Evolutionary conservation across 139 green algal species (phyloP), one percentile per base, ranked within the genome.

Genomic region (Dunaliella sp.): DNA sequence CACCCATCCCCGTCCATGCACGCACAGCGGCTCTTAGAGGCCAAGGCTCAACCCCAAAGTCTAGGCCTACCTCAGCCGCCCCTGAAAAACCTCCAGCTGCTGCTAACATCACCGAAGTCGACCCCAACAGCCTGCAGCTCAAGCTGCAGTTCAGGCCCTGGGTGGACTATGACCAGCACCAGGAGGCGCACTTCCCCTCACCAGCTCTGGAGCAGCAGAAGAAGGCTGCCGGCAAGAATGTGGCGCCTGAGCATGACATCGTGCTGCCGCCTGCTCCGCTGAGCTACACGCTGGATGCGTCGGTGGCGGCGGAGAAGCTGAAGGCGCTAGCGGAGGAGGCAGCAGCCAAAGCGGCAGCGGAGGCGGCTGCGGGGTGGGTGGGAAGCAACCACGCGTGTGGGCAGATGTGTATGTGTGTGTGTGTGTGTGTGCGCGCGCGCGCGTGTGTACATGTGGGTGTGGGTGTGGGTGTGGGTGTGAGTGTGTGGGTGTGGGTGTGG

Each of bases 111-210:
- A 32, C 73, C 7, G 78, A 83, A 0, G 58, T 85, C 2, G 57
- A 85, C 33, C 81, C 81, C 21, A 21, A 28, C 57, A 36, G 12
- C 30, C 32, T 85, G 58, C 33, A 28, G 32, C 57, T 85, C 57
- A 31, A 80, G 30, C 81, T 85, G 48, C 57, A 58, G 32, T 85
- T 85, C 81, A 85, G n/a, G n/a, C 81, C 81, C 2, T 85, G 81
- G 81, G 31, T 36, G 24, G 79, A 35, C 12, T 26, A 73, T 36
- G 79, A 83, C 16, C 7, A 26, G 48, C 48, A 65, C 48, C 48
- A 65, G 48, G 48, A 65, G 48, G 48, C 48, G 48, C 48, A 65
- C 48, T 65, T 65, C 48, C 48, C 48, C 48, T 65, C 48, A 7
- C 48, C 48, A 26, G 48, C 48, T 7, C 48, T 65, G 48, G 48